Conservation (phyloP, 129 eudicot genomes). For the Flaveria ramosissima region DNA sequence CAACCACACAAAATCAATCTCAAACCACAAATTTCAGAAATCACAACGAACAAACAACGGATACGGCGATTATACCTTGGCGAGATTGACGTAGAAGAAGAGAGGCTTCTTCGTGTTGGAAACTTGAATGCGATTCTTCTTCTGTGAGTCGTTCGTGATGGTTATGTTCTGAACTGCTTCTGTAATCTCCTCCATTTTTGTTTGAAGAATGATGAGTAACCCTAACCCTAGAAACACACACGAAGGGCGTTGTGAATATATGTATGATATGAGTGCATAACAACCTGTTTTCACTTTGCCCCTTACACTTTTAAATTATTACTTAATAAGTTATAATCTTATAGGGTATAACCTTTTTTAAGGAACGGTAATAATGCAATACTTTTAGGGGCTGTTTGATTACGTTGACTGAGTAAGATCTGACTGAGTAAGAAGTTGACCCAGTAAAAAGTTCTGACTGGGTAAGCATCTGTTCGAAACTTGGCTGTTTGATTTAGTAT, state of each 20-base stretch:
- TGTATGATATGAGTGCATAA: not conserved
- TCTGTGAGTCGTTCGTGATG: constrained; percentile 46
- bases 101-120: constrained; percentile 83
- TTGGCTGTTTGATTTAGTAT: too few species aligned
- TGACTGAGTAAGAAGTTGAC: too few species aligned
- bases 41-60: not conserved
- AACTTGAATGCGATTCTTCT: constrained; percentile 86
- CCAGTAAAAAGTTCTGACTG: too few species aligned
- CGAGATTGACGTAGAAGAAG: constrained; percentile 89
- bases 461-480: too few species aligned
- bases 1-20: constrained; percentile 8
- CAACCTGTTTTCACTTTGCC: not conserved
- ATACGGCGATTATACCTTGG: constrained; percentile 48
- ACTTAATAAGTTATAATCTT: too few species aligned
- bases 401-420: too few species aligned
- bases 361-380: too few species aligned
- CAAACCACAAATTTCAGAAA: not conserved
- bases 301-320: not conserved
- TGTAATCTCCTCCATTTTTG: constrained; percentile 55
- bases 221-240: constrained; percentile 48
- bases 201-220: constrained; percentile 27
- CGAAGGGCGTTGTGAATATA: not conserved
- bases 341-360: too few species aligned
- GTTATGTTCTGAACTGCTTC: constrained; percentile 52
- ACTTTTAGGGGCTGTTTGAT: too few species aligned